Conservation (phyloP, 768 basidiomycete species). For the Boletellus emodensis region DNA sequence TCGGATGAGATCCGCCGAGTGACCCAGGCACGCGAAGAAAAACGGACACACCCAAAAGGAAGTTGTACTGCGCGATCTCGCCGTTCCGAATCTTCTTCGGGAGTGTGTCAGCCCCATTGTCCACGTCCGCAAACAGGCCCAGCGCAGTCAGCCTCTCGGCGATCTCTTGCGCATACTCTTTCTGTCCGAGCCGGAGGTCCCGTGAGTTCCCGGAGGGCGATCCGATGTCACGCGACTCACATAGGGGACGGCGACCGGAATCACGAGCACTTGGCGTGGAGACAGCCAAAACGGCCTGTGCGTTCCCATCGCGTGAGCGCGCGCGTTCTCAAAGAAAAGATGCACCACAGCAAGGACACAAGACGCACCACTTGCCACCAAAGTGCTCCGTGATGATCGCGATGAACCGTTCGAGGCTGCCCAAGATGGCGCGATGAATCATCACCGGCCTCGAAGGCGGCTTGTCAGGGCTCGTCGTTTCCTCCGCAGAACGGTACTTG, state of each 20-base stretch:
- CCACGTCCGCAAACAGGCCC: constrained; percentile 88
- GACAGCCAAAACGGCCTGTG: constrained; percentile 96
- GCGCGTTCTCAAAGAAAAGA: no score
- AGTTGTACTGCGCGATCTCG: constrained; percentile 97
- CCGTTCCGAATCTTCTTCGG: constrained; percentile 98
- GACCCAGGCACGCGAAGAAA: no score
- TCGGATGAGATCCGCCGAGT: constrained; percentile 1
- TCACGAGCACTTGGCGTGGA: constrained; percentile 91
- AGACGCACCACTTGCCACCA: constrained; percentile 87
- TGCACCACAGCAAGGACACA: background rate
- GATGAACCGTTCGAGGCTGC: constrained; percentile 92
- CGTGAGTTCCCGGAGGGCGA: background rate
- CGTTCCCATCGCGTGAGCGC: background rate
- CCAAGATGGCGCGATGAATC: constrained; percentile 95
- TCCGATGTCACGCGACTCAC: constrained; percentile 44
- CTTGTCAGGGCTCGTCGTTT: constrained; percentile 47
- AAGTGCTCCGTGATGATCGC: constrained; percentile 97
- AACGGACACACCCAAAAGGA: constrained; percentile 75
- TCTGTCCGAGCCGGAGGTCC: constrained; percentile 40
- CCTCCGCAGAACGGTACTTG: constrained; percentile 77
- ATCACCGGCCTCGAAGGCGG: constrained; percentile 83
- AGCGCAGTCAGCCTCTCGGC: constrained; percentile 58
- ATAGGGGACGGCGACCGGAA: constrained; percentile 88
- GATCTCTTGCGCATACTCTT: constrained; percentile 86
- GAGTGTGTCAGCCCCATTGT: constrained; percentile 87